Percentiles rank a stretch among this genome's conserved stretches.
phyloP scores from a whole-genome alignment of 2,329 filamentous ascomycete genomes.

The Emericellopsis atlantica region DNA sequence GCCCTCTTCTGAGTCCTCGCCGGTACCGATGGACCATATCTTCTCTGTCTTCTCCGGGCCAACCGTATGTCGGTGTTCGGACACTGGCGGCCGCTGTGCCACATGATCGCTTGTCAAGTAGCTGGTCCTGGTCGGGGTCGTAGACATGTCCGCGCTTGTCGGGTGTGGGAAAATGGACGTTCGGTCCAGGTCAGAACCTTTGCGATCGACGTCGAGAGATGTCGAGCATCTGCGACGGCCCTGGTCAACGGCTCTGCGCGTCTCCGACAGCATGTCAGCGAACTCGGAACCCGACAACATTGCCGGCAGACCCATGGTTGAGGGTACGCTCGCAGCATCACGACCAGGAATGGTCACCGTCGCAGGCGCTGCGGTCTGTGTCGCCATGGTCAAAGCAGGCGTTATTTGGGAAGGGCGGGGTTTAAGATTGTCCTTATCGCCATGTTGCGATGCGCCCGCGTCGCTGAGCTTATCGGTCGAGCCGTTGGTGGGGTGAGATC shows the following conservation, averaged over 20 bases:
- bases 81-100: conserved; percentile 21
- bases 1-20: conserved; percentile 32
- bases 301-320: conserved; percentile 6
- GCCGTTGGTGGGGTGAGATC: neutral
- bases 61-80: conserved; percentile 27
- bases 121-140: conserved; percentile 9
- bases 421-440: conserved; percentile 23
- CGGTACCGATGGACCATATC: conserved; percentile 50
- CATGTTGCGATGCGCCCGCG: conserved; percentile 10
- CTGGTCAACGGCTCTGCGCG: conserved; percentile 17
- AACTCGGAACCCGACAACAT: too few relatives aligned
- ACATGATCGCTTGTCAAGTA: conserved; percentile 3
- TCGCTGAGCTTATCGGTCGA: neutral
- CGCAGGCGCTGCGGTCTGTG: conserved; percentile 18
- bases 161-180: conserved; percentile 5
- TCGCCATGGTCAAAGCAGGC: conserved; percentile 14
- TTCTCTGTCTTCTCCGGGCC: conserved; percentile 49
- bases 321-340: conserved; percentile 16
- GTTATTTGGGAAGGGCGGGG: conserved; percentile 15
- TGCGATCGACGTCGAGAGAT: conserved; percentile 21
- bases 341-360: conserved; percentile 12
- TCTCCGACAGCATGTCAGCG: conserved; percentile 19
- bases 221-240: conserved; percentile 15
- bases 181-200: conserved; percentile 7
- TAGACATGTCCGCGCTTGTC: conserved; percentile 14